Percentiles rank a stretch among this genome's conserved stretches.
Conservation (phyloP, 1,284 basidiomycete genomes). For the Mycena citricolor region DNA sequence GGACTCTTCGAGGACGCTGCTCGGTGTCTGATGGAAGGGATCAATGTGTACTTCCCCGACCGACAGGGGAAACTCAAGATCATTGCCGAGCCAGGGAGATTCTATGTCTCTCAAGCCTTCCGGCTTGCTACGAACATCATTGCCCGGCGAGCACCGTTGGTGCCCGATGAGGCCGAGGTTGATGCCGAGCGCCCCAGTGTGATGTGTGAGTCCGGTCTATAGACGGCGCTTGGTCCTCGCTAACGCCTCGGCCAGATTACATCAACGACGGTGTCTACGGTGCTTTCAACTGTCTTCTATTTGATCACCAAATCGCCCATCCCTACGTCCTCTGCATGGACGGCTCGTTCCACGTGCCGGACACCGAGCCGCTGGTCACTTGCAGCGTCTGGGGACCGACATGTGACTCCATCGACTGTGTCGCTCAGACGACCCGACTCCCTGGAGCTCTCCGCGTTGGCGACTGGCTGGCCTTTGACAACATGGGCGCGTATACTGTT, state of each 20-base stretch:
- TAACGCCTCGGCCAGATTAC: conserved; percentile 64
- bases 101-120: conserved; percentile 93
- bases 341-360: conserved; percentile 47
- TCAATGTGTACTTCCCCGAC: conserved; percentile 87
- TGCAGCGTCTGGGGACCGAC: conserved; percentile 70
- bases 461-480: conserved; percentile 89
- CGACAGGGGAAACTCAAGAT: conserved; percentile 73
- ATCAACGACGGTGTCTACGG: conserved; percentile 99
- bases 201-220: conserved; percentile 81
- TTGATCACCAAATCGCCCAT: conserved; percentile 87
- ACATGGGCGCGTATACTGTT: conserved; percentile 94
- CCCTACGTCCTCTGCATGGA: conserved; percentile 66
- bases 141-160: conserved; percentile 70
- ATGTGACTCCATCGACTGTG: conserved; percentile 90
- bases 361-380: conserved; percentile 35
- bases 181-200: conserved; percentile 56
- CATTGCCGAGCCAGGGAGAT: conserved; percentile 96
- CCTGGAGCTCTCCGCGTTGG: conserved; percentile 73
- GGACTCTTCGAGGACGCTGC: conserved; percentile 86
- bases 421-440: conserved; percentile 60
- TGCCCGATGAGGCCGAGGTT: conserved; percentile 26
- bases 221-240: conserved; percentile 21
- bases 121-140: conserved; percentile 95
- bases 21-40: conserved; percentile 66
- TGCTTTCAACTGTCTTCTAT: conserved; percentile 96